These are phyloP conservation scores for Talaromyces proteolyticus DNA, from an alignment of 495 filamentous ascomycete genomes.

Conservation along the genomic window DNA sequence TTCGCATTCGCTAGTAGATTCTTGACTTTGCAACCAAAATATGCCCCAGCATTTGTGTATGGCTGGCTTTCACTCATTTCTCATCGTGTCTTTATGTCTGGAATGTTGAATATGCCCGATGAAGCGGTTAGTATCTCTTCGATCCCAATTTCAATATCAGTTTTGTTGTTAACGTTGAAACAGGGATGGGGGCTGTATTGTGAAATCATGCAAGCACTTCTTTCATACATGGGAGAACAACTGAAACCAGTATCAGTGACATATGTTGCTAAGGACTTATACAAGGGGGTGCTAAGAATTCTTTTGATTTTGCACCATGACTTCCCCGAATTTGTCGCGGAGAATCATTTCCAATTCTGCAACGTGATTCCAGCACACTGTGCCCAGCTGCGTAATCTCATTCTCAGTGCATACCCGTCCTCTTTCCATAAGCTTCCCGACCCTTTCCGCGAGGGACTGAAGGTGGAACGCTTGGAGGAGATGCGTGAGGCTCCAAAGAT, in stretches of 20 bases:
- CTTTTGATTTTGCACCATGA: constrained; percentile 86
- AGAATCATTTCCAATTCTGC: constrained; percentile 80
- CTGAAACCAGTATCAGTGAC: constrained; percentile 69
- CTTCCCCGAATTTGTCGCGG: constrained; percentile 85
- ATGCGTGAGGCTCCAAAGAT: constrained; percentile 61
- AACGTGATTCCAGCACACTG: constrained; percentile 80
- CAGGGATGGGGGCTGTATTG: constrained; percentile 71
- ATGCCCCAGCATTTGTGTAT: constrained; percentile 76
- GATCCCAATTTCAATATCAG: constrained; percentile 1
- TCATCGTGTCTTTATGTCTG: constrained; percentile 83
- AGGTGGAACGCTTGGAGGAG: constrained; percentile 75
- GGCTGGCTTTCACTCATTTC: constrained; percentile 76
- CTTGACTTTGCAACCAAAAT: constrained; percentile 64
- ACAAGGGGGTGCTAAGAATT: constrained; percentile 76
- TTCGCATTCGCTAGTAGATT: constrained; percentile 70
- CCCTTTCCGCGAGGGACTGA: constrained; percentile 72
- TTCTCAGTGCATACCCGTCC: constrained; percentile 77
- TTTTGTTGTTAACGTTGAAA: constrained; percentile 8
- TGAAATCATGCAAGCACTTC: constrained; percentile 66
- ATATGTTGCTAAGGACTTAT: constrained; percentile 70
- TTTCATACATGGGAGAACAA: constrained; percentile 72
- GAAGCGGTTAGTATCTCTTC: constrained; percentile 29
- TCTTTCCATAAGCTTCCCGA: constrained; percentile 72
- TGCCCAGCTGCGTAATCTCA: constrained; percentile 81
- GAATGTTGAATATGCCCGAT: constrained; percentile 63